A percentile compares a stretch with the other conserved stretches of the same genome.
Conservation (phyloP, 2,329 filamentous ascomycete genomes). For the Albophoma yamanashiensis region DNA sequence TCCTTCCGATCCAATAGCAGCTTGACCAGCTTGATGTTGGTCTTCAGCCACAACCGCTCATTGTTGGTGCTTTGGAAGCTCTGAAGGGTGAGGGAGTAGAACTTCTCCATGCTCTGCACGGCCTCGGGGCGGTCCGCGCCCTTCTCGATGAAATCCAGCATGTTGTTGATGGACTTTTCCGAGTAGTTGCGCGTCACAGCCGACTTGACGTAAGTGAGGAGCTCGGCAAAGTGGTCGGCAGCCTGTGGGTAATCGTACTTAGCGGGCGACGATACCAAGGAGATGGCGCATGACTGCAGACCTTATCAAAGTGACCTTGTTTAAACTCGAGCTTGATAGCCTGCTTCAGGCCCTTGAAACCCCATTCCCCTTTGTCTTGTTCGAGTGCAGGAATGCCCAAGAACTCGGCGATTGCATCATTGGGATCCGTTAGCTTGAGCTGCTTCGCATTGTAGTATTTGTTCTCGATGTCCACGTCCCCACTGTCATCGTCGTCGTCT, state of each 20-base stretch:
- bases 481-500: conserved; percentile 77
- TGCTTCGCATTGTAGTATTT: conserved; percentile 99
- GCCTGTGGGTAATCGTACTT: conserved; percentile 42
- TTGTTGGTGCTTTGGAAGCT: conserved; percentile 98
- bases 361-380: conserved; percentile 92
- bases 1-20: conserved; percentile 87
- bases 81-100: conserved; percentile 86
- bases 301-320: conserved; percentile 77
- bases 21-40: conserved; percentile 91
- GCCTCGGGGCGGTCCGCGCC: conserved; percentile 59
- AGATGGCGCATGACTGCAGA: conserved; percentile 19
- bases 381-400: conserved; percentile 78
- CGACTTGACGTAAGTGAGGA: conserved; percentile 93
- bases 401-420: conserved; percentile 86
- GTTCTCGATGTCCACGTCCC: conserved; percentile 93
- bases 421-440: conserved; percentile 75
- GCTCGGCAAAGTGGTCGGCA: conserved; percentile 83
- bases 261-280: conserved; percentile 10
- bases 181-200: conserved; percentile 97
- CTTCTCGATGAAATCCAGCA: conserved; percentile 97
- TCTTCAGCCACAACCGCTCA: conserved; percentile 94
- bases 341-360: conserved; percentile 96
- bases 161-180: conserved; percentile 98
- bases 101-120: conserved; percentile 77
- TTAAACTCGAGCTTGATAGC: conserved; percentile 96